These are phyloP conservation scores for Nymphaea thermarum DNA, from an alignment of 164 flowering plant species.

Conservation along the genomic window DNA sequence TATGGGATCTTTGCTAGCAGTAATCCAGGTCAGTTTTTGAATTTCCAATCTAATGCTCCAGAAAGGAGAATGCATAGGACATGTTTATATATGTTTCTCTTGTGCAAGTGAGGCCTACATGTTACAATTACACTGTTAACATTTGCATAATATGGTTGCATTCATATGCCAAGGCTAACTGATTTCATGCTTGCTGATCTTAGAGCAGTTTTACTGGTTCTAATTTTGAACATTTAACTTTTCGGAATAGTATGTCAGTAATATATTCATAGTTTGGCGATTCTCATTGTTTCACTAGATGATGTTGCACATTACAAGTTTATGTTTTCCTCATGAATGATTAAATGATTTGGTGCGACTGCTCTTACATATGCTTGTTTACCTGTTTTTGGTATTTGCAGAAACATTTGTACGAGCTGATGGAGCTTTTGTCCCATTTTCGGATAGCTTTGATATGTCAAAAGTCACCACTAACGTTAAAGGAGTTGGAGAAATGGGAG, in stretches of 20 bases:
- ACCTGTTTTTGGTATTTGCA: slow-evolving; percentile 16
- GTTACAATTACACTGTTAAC: too few species aligned
- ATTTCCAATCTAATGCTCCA: neutral
- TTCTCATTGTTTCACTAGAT: neutral
- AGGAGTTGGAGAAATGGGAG: slow-evolving; percentile 79
- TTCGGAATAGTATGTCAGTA: neutral
- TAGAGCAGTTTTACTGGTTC: neutral
- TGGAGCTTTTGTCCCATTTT: slow-evolving; percentile 90
- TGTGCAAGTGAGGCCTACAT: neutral
- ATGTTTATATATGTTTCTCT: neutral
- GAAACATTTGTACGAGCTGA: slow-evolving; percentile 96
- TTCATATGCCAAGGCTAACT: neutral
- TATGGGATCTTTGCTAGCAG: slow-evolving; percentile 95
- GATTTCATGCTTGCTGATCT: neutral
- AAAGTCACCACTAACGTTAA: slow-evolving; percentile 57
- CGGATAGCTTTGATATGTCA: slow-evolving; percentile 62
- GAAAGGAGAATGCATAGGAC: neutral
- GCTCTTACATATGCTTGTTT: neutral
- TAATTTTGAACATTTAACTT: neutral
- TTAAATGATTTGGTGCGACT: too few species aligned
- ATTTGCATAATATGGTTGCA: neutral
- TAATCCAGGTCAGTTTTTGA: slow-evolving; percentile 71
- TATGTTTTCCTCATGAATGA: neutral
- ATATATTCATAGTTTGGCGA: neutral
- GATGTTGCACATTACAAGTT: neutral